phyloP scores from a whole-genome alignment of 2,329 filamentous ascomycete species.

The Cladosporium phlei region DNA sequence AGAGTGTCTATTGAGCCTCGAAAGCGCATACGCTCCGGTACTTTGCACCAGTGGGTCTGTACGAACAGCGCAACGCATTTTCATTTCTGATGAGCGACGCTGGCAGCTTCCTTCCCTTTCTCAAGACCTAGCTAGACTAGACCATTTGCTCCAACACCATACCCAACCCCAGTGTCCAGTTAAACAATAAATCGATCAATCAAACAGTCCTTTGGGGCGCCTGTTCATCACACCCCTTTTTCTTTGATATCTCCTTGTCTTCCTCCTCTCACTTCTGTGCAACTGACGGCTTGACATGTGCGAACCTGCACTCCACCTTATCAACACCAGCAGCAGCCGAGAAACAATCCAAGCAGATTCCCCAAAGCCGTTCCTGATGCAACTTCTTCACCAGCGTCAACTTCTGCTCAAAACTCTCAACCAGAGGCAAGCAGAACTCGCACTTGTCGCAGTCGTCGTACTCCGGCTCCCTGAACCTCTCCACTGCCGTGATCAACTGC shows the following conservation, averaged over 20 bases:
- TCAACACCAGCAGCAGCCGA: slow-evolving; percentile 19
- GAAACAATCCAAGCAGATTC: slow-evolving; percentile 30
- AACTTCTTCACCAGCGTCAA: slow-evolving; percentile 20
- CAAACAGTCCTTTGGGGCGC: not conserved
- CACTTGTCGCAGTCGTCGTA: slow-evolving; percentile 27
- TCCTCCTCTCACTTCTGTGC: not conserved
- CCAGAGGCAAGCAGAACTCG: slow-evolving; percentile 26
- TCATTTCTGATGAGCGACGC: no score
- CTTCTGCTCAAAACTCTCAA: slow-evolving; percentile 19
- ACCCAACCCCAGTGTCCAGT: no score
- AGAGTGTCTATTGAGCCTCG: no score
- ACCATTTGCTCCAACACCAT: no score
- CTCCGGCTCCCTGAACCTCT: slow-evolving; percentile 22
- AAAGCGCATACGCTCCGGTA: no score
- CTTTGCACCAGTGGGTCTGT: no score
- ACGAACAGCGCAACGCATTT: no score
- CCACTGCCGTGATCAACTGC: slow-evolving; percentile 14
- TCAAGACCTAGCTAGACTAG: no score
- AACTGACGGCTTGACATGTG: slow-evolving; percentile 22
- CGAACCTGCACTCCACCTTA: slow-evolving; percentile 23
- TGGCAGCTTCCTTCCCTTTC: no score
- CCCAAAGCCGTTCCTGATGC: slow-evolving; percentile 27
- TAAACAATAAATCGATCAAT: no score
- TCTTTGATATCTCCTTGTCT: no score
- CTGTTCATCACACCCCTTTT: not conserved